These are phyloP conservation scores for Tetracladium setigerum DNA, from an alignment of 495 filamentous ascomycete genomes.

Conservation along the genomic window DNA sequence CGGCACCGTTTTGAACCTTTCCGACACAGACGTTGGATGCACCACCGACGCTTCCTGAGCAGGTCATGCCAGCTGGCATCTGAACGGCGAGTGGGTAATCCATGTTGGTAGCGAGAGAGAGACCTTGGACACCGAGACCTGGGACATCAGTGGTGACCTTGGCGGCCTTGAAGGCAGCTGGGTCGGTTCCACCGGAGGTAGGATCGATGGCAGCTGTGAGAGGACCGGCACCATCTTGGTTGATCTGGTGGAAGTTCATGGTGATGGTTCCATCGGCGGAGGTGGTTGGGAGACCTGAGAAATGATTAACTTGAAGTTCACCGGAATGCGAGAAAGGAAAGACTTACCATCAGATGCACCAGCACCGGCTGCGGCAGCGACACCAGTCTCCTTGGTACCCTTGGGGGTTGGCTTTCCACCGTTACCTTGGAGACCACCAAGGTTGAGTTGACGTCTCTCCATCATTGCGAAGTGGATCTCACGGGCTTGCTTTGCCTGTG, in stretches of 20 bases:
- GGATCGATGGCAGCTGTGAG: constrained; percentile 40
- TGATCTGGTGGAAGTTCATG: constrained; percentile 48
- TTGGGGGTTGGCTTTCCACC: constrained; percentile 30
- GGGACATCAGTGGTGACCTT: constrained; percentile 51
- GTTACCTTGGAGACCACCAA: constrained; percentile 18
- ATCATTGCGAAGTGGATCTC: constrained; percentile 18
- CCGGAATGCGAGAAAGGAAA: too few species aligned
- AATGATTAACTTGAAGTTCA: too few species aligned
- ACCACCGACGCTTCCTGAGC: constrained; percentile 43
- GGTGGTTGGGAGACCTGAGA: constrained; percentile 41
- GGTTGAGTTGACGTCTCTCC: constrained; percentile 10
- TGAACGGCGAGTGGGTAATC: constrained; percentile 50
- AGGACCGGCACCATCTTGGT: constrained; percentile 45
- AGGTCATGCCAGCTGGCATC: constrained; percentile 56
- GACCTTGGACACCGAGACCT: constrained; percentile 39
- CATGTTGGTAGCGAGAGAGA: constrained; percentile 39
- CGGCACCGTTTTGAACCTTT: constrained; percentile 45
- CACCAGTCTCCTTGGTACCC: constrained; percentile 31
- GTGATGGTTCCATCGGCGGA: constrained; percentile 44
- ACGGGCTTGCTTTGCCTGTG: constrained; percentile 20
- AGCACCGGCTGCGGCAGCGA: constrained; percentile 33
- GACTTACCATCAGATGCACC: constrained; percentile 20
- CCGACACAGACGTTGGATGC: constrained; percentile 50
- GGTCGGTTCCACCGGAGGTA: constrained; percentile 47
- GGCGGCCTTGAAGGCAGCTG: constrained; percentile 43